Conservation (phyloP, 129 eudicot species). For the Lactuca saligna region DNA sequence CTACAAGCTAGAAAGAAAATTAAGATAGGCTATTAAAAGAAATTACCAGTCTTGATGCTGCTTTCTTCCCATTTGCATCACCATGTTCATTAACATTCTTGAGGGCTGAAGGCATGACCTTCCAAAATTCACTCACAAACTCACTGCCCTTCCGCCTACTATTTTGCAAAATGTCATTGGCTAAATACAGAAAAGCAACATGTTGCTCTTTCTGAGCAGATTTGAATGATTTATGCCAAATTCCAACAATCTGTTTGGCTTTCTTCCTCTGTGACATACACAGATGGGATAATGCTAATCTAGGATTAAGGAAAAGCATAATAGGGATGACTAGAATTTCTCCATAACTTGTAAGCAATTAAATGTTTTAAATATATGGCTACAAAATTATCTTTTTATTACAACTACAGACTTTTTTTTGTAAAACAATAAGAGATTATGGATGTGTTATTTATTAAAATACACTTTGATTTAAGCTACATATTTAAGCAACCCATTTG, state of each 20-base stretch:
- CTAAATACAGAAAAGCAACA: constrained; percentile 69
- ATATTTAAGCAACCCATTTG: too few relatives aligned
- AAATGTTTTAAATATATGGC: too few relatives aligned
- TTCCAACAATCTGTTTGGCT: constrained; percentile 83
- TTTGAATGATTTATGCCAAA: constrained; percentile 83
- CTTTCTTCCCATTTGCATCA: constrained; percentile 73
- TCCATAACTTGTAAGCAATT: too few relatives aligned
- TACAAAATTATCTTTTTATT: too few relatives aligned
- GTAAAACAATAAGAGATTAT: too few relatives aligned
- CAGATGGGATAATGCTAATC: constrained; percentile 67
- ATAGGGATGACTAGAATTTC: not conserved
- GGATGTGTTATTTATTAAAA: too few relatives aligned
- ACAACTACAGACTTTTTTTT: too few relatives aligned
- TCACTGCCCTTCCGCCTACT: constrained; percentile 93
- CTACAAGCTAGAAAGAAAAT: constrained; percentile 9
- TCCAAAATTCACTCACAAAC: constrained; percentile 96
- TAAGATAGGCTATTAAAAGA: constrained; percentile 10
- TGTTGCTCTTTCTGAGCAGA: constrained; percentile 65
- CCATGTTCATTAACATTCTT: constrained; percentile 70
- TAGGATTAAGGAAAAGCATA: constrained; percentile 42
- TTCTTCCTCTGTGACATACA: constrained; percentile 77
- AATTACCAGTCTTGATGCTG: constrained; percentile 77
- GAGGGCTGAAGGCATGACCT: constrained; percentile 79
- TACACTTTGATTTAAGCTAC: too few relatives aligned
- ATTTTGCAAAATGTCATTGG: constrained; percentile 96